Conservation (phyloP, 495 filamentous ascomycete species). For the Penicillium cinerascens region DNA sequence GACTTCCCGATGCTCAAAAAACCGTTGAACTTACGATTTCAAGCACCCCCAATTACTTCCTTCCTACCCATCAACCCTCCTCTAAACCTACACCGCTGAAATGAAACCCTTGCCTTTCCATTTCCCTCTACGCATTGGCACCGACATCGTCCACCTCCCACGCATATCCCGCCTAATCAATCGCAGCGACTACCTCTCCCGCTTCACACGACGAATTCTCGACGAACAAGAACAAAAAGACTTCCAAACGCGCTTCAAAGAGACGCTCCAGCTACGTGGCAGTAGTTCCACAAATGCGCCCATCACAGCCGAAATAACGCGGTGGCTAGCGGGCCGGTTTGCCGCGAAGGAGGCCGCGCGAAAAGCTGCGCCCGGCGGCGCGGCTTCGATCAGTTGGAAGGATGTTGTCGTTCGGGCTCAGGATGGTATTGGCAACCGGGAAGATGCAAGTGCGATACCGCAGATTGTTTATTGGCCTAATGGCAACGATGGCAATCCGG, state of each 20-base stretch:
- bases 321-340: constrained; percentile 48
- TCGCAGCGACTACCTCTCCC: constrained; percentile 39
- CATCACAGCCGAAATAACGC: constrained; percentile 38
- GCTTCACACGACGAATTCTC: constrained; percentile 53
- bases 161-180: constrained; percentile 46
- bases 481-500: constrained; percentile 15
- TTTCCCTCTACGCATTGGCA: constrained; percentile 44
- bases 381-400: constrained; percentile 38
- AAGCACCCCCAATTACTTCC: constrained; percentile 3
- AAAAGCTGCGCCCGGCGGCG: constrained; percentile 43
- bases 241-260: constrained; percentile 37
- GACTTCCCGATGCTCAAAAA: not conserved
- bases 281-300: constrained; percentile 7
- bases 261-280: constrained; percentile 8
- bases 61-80: not conserved
- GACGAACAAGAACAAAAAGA: constrained; percentile 40
- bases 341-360: constrained; percentile 49
- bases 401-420: constrained; percentile 38
- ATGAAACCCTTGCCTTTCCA: constrained; percentile 40
- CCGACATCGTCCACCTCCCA: constrained; percentile 54
- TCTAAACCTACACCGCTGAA: not conserved
- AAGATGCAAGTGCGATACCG: constrained; percentile 30
- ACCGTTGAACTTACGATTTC: no score
- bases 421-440: constrained; percentile 9
- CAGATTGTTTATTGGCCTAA: constrained; percentile 38